phyloP scores from a whole-genome alignment of 768 basidiomycete genomes.

The Boletus huronensis region DNA sequence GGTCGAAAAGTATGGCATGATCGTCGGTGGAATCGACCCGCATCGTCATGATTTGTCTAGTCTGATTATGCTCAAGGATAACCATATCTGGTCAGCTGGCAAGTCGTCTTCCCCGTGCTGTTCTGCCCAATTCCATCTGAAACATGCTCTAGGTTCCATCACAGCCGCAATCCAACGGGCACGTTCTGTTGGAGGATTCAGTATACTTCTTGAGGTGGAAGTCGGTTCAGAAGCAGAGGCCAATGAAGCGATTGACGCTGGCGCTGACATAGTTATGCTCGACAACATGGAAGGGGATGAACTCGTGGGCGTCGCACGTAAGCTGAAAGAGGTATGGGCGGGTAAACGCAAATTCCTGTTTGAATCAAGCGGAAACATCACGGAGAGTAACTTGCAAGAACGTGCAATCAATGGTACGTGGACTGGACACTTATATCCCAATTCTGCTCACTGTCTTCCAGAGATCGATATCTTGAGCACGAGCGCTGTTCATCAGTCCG shows the following conservation, averaged over 20 bases:
- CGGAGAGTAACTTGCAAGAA: conserved; percentile 78
- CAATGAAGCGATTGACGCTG: conserved; percentile 94
- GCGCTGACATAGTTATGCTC: conserved; percentile 93
- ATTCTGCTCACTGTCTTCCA: conserved; percentile 30
- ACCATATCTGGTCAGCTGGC: conserved; percentile 98
- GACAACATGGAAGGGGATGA: conserved; percentile 86
- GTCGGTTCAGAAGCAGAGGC: conserved; percentile 86
- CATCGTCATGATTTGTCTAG: conserved; percentile 96
- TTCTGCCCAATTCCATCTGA: background rate
- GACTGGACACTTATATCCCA: background rate
- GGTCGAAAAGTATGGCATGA: conserved; percentile 98
- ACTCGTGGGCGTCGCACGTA: conserved; percentile 62
- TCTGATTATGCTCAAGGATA: conserved; percentile 99
- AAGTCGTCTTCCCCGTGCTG: conserved; percentile 13
- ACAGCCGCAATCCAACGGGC: conserved; percentile 82
- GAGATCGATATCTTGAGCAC: conserved; percentile 96
- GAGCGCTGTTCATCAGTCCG: conserved; percentile 86
- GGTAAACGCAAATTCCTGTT: conserved; percentile 82
- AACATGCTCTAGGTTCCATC: conserved; percentile 66
- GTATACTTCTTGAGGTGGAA: conserved; percentile 89
- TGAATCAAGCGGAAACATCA: conserved; percentile 94
- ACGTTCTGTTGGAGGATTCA: conserved; percentile 89
- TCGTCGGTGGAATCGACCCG: conserved; percentile 93
- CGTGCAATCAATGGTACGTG: conserved; percentile 76
- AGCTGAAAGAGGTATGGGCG: conserved; percentile 74